These are phyloP conservation scores for Mrakia gelida DNA, from an alignment of 768 basidiomycete genomes.

Conservation along the genomic window DNA sequence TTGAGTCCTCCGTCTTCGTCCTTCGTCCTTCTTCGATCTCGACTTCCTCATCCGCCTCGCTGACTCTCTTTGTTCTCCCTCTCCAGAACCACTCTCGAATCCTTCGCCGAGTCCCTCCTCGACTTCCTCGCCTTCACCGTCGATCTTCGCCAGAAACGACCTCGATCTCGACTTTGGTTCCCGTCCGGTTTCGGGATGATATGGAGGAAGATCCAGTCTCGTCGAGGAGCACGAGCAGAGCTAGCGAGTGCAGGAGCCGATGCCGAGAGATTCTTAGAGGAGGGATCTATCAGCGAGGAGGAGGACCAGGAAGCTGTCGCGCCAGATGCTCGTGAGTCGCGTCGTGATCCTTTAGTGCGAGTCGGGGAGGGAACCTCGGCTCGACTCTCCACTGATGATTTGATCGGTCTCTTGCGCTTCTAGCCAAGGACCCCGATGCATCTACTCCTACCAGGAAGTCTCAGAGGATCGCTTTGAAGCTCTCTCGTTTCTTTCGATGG, in stretches of 20 bases:
- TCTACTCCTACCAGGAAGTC: slow-evolving; percentile 50
- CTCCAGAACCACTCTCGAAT: slow-evolving; percentile 23
- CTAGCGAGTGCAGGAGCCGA: neutral
- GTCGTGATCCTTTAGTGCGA: neutral
- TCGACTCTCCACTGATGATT: neutral
- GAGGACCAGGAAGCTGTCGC: neutral
- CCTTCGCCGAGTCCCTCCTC: slow-evolving; percentile 46
- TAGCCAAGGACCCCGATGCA: slow-evolving; percentile 53
- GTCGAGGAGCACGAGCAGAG: no score
- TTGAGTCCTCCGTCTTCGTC: neutral
- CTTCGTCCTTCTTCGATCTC: neutral
- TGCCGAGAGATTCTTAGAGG: slow-evolving; percentile 18
- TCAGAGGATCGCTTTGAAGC: slow-evolving; percentile 38
- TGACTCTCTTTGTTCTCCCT: neutral
- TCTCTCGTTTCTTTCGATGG: slow-evolving; percentile 49
- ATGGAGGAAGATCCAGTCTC: slow-evolving; percentile 36
- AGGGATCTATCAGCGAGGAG: slow-evolving; percentile 25
- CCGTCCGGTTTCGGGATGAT: slow-evolving; percentile 50
- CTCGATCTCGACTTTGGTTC: slow-evolving; percentile 51
- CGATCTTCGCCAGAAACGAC: slow-evolving; percentile 47
- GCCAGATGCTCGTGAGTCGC: neutral
- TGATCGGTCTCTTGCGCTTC: neutral
- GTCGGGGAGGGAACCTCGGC: no score
- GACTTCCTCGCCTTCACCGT: slow-evolving; percentile 46
- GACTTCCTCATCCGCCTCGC: neutral